Evolutionary conservation across 495 filamentous ascomycete species (phyloP).

Genomic region (Penicillium crystallinum): DNA sequence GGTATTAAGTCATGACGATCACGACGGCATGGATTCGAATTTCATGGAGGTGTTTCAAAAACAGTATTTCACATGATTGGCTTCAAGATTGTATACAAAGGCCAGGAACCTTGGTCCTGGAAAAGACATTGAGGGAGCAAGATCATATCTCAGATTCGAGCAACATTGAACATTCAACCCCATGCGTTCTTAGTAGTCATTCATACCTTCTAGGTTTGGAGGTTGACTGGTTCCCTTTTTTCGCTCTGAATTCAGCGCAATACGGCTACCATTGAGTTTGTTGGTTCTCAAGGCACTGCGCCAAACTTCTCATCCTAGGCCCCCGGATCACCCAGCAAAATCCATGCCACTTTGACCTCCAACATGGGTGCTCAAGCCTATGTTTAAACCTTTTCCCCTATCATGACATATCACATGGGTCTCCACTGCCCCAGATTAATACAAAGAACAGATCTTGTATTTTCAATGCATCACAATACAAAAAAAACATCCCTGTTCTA

Average conservation of each 20-base stretch:
- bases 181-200: no score
- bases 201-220: no score
- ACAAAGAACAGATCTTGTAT: neutral
- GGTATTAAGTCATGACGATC: slow-evolving; percentile 1
- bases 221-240: no score
- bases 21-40: slow-evolving; percentile 1
- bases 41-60: slow-evolving; percentile 18
- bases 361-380: neutral
- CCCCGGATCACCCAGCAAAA: neutral
- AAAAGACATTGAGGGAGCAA: no score
- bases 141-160: no score
- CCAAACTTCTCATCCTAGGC: neutral
- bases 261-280: no score
- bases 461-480: neutral
- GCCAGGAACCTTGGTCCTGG: neutral
- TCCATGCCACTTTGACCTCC: neutral
- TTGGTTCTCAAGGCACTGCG: no score
- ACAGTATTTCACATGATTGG: slow-evolving; percentile 9
- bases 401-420: neutral
- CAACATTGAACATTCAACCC: no score
- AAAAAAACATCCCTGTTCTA: neutral
- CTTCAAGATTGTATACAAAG: neutral
- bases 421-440: no score
- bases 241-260: no score
- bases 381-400: neutral